Base-by-base conservation (phyloP, 2,329 filamentous ascomycete species). In the Colletotrichum siamense region DNA sequence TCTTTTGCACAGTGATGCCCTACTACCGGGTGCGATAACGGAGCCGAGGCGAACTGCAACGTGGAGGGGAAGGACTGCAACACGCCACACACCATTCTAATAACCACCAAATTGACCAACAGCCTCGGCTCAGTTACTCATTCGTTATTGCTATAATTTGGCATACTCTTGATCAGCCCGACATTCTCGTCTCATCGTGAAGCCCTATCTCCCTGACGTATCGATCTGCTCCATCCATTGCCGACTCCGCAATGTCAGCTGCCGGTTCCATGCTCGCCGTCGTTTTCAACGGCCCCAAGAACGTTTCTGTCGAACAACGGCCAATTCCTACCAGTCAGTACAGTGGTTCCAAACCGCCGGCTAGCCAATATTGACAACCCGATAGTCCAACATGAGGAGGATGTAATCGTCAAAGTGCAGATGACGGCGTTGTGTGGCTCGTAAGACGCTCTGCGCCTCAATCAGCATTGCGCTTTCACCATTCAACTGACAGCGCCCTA, bases 371-470 rank as follows among this genome's bases (percentile, higher is more conserved):
- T 59, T 76, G n/a, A 76, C 57, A 44, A 15, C n/a, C 3, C 18
- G 49, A 67, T 69, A 91, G 89, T 98, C 78, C 88, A 93, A 80
- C 89, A 95, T 75, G 89, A 91, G 8, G 91, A 89, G 73, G 96
- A 98, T 83, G 91, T 96, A 74, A 93, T 98, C 79, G 92, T 98
- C 81, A 96, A 95, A 84, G 95, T 98, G 24, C 90, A 92, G 76
- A 94, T 95, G 80, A 95, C 95, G 30, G 96, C 95, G 18, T 89
- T 98, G 36, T 98, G 96, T 83, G 96, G 96, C 82, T 96, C 94
- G 95, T 96, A 87, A 82, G 91, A 30, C 34, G 26, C 18, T 24
- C 49, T 10, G 39, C 39, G 39, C 36, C 87, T 75, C 52, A 62
- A 52, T 34, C 16, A 61, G 72, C 36, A 24, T 63, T 61, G 63